Evolutionary conservation across 441 rosid species (phyloP).

Genomic region (Mallotus japonicus): DNA sequence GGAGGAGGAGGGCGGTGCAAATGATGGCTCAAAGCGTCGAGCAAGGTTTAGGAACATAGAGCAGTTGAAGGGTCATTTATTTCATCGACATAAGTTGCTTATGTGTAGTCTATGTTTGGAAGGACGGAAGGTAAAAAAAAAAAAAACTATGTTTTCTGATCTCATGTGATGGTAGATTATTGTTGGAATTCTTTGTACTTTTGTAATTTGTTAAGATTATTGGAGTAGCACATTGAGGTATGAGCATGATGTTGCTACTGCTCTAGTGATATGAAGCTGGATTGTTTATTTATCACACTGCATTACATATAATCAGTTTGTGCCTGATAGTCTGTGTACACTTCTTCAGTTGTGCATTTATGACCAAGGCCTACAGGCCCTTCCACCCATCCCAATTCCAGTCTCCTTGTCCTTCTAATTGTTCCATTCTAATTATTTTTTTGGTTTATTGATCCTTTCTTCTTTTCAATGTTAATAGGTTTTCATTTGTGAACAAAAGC

Average conservation of each 20-base stretch:
- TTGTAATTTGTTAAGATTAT: background rate
- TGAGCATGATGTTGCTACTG: background rate
- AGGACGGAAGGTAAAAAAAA: conserved; percentile 74
- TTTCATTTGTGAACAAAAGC: conserved; percentile 88
- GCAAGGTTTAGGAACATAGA: conserved; percentile 69
- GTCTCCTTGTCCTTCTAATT: background rate
- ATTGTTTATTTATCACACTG: too few species aligned
- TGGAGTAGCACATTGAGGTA: background rate
- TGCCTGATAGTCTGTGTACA: too few species aligned
- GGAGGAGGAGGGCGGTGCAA: conserved; percentile 45
- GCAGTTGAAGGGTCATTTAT: conserved; percentile 89
- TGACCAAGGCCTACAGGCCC: background rate
- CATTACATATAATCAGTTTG: too few species aligned
- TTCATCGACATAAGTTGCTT: conserved; percentile 67
- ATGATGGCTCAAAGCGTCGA: conserved; percentile 57
- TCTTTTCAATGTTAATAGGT: conserved; percentile 43
- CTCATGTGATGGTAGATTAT: background rate
- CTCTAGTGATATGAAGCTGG: too few species aligned
- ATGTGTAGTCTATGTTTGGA: conserved; percentile 92
- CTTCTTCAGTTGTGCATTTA: background rate
- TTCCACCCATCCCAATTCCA: too few species aligned
- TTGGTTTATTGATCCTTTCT: conserved; percentile 8
- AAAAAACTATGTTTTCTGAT: conserved; percentile 6
- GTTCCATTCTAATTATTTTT: background rate
- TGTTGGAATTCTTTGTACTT: background rate